phyloP scores from a whole-genome alignment of 306 rosid species.

The Acmispon strigosus region DNA sequence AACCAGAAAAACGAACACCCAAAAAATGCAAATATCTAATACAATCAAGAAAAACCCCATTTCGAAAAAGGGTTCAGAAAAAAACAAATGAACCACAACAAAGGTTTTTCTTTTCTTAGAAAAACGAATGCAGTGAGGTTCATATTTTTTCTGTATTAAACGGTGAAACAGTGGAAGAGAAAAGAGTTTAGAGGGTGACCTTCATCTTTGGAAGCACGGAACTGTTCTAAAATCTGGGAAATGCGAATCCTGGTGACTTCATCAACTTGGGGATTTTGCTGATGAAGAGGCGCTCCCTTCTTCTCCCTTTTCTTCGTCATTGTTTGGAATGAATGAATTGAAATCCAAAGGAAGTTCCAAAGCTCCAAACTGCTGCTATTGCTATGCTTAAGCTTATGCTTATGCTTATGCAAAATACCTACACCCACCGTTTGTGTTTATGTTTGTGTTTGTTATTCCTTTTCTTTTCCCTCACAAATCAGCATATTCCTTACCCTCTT shows the following conservation, averaged over 20 bases:
- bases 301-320: conserved; percentile 25
- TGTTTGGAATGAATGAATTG: neutral
- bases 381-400: too few species aligned
- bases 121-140: neutral
- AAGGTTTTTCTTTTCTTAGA: neutral
- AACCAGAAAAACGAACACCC: neutral
- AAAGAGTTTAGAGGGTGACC: conserved; percentile 23
- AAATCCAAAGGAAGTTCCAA: neutral
- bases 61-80: neutral
- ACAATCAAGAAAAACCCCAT: neutral
- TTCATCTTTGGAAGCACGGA: conserved; percentile 36
- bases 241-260: conserved; percentile 31
- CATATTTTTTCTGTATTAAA: neutral
- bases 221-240: conserved; percentile 19
- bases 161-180: neutral
- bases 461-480: too few species aligned
- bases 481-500: too few species aligned
- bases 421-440: too few species aligned
- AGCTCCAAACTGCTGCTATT: too few species aligned
- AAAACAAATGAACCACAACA: too few species aligned
- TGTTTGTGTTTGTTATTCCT: too few species aligned
- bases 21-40: conserved; percentile 4
- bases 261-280: conserved; percentile 12
- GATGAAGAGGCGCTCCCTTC: neutral
- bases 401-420: too few species aligned